Evolutionary conservation across 2,329 filamentous ascomycete species (phyloP), one percentile per base, ranked within the genome.

Genomic region (Colletotrichum orchidophilum): DNA sequence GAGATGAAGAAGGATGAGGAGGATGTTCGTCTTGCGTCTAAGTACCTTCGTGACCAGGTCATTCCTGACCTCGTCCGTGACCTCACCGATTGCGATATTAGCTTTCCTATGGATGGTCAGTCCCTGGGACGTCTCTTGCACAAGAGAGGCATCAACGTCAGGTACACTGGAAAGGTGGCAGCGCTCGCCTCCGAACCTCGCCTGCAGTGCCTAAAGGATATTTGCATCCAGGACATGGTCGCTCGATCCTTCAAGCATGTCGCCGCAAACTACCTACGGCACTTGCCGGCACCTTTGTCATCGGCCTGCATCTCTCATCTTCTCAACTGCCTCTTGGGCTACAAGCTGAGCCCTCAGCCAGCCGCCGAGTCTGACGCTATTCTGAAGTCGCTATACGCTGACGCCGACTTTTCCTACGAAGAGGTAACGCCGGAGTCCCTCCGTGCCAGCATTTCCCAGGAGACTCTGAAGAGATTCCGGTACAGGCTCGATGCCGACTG

Each of bases 81-180:
- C 77, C 88, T 99, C 70, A 92, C 93, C 78, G 94, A 97, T 75
- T 95, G 94, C 7, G 96, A 99, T 75, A 92, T 97, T 75, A 96
- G 96, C 77, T 98, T 98, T 85, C 96, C 96, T 13, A 98, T 98
- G 94, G 97, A 99, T 77, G 96, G 96, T n/a, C 90, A 93, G 78
- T 98, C 96, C 24, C 87, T 99, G 70, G 94, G 93, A 77, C 91
- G 92, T 74, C 89, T 98, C 62, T 87, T 99, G 78, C 96, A 99
- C 86, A 97, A 97, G 87, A 94, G 96, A 52, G 96, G 96, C 83
- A 95, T 99, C 85, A 99, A 99, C 84, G 89, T 98, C 73, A 91
- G 97, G 78, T 99, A 99, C 81, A 88, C 98, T n/a, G 96, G 96
- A 75, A 93, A 91, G 81, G 83, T 99, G 73, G 93, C 94, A 13